Base-by-base conservation (phyloP, 2,329 filamentous ascomycete species). In the Dactylellina cionopaga region DNA sequence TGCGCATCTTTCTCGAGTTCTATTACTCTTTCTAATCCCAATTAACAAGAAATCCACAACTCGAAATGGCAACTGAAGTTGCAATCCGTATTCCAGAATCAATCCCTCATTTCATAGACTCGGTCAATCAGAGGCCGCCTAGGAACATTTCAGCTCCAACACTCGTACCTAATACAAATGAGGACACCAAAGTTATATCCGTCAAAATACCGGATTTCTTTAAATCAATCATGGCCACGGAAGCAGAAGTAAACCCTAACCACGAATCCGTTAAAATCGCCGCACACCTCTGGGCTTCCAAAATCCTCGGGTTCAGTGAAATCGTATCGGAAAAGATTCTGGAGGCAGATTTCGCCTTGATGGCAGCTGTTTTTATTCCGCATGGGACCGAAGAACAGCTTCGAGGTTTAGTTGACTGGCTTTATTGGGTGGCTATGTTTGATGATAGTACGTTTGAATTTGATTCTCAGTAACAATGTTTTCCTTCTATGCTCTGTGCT, bases 401-500 rank as follows among this genome's bases (percentile, higher is more conserved):
- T 9, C n/a, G 37, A 19, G 49, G 17, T 27, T 39, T 55, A 10
- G 15, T 56, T 25, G 51, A 65, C 17, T 65, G 41, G 5, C 5
- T 49, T 10, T 56, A 33, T 17, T 56, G 49, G 58, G 31, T 52
- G 3, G 31, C 25, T 5, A 51, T 63, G 11, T 63, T 63, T 43
- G 58, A 63, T 24, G 58, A 63, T 52, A 31, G 58, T 63, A 51
- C n/a, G n/a, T n/a, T n/a, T n/a, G n/a, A n/a, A n/a, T n/a, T n/a
- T n/a, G n/a, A n/a, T n/a, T n/a, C n/a, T n/a, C n/a, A 51, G 58
- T 65, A 5, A n/a, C n/a, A 24, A 19, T 19, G 22, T 10, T 11
- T n/a, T 27, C 4, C 22, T 6, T 13, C 27, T 43, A n/a, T 31
- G n/a, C n/a, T n/a, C n/a, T n/a, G n/a, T n/a, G n/a, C 7, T n/a